Conservation (phyloP, 2,329 filamentous ascomycete species). For the Fusarium longipes region DNA sequence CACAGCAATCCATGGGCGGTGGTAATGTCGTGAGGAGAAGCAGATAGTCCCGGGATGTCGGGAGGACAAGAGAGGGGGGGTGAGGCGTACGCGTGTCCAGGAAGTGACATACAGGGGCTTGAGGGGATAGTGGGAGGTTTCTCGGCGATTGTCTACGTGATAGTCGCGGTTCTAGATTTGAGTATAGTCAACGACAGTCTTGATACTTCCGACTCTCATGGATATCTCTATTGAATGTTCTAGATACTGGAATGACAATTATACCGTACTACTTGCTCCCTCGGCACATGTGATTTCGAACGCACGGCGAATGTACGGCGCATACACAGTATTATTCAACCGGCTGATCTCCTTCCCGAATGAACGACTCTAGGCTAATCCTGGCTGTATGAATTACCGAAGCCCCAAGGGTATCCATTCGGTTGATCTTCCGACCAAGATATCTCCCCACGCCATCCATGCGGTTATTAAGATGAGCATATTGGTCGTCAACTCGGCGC, state of each 20-base stretch:
- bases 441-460: constrained; percentile 56
- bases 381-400: constrained; percentile 54
- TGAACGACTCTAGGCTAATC: constrained; percentile 52
- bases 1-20: background rate
- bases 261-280: background rate
- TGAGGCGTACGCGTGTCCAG: constrained; percentile 9
- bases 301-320: constrained; percentile 1
- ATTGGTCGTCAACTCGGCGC: constrained; percentile 57
- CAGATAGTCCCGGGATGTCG: constrained; percentile 14
- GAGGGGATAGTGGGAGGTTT: constrained; percentile 2
- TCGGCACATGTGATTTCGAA: constrained; percentile 20
- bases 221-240: constrained; percentile 18
- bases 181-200: background rate
- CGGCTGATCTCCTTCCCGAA: constrained; percentile 50
- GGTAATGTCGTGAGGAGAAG: constrained; percentile 22
- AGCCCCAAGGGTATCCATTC: constrained; percentile 57
- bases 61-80: constrained; percentile 19
- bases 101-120: background rate
- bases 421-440: constrained; percentile 55
- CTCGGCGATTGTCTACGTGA: background rate
- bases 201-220: background rate
- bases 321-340: constrained; percentile 19
- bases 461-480: constrained; percentile 65
- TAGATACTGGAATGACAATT: constrained; percentile 1
- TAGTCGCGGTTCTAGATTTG: constrained; percentile 1